A percentile compares a stretch with the other conserved stretches of the same genome.
These are phyloP conservation scores for Oemleria cerasiformis DNA, from an alignment of 306 rosid genomes.

Conservation along the genomic window DNA sequence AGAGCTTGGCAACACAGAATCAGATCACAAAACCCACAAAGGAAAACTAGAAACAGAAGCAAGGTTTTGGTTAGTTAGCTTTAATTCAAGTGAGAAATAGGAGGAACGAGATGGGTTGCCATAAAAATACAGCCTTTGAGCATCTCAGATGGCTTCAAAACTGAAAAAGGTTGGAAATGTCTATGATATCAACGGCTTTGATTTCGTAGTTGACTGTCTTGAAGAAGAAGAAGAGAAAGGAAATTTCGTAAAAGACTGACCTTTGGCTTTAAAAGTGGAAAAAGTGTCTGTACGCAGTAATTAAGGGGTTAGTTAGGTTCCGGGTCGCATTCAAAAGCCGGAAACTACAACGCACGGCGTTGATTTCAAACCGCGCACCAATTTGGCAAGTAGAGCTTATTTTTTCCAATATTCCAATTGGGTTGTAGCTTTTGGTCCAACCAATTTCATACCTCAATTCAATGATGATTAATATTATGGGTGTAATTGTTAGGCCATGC, in stretches of 20 bases:
- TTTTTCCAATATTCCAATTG: background rate
- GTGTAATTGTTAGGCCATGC: background rate
- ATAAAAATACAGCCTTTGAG: constrained; percentile 6
- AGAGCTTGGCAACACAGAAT: constrained; percentile 14
- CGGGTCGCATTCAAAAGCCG: constrained; percentile 12
- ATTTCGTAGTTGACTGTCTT: constrained; percentile 28
- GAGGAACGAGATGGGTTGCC: constrained; percentile 9
- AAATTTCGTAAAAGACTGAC: constrained; percentile 15
- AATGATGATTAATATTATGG: too few relatives aligned
- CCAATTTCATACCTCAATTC: background rate
- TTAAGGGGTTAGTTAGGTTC: background rate
- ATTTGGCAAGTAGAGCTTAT: background rate
- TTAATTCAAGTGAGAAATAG: background rate
- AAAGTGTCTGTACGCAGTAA: background rate
- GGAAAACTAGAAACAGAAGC: background rate
- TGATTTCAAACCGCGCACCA: constrained; percentile 6
- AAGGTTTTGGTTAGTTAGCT: background rate
- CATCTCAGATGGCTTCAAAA: background rate
- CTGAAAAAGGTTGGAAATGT: background rate
- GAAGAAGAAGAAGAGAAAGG: constrained; percentile 13
- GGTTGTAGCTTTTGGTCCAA: background rate
- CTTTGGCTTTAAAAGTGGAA: constrained; percentile 7
- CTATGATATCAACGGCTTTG: constrained; percentile 21
- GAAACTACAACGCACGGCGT: constrained; percentile 9
- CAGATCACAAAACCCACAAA: constrained; percentile 17